phyloP scores from a whole-genome alignment of 1,139 yeast genomes.

The Candida glucosophila region DNA sequence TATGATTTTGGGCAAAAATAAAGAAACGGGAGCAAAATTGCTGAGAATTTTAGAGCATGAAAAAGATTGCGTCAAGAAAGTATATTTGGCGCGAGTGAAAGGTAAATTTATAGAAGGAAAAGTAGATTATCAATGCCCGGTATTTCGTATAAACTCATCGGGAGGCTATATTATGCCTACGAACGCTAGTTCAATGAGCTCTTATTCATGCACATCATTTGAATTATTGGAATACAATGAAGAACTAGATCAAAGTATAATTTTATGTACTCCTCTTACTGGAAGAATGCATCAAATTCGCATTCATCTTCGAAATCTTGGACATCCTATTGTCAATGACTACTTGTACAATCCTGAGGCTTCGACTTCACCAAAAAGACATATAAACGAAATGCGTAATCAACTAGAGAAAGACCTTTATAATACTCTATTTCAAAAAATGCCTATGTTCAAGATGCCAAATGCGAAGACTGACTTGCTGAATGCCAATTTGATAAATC shows the following conservation, averaged over 20 bases:
- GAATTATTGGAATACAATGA: constrained; percentile 15
- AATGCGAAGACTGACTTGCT: constrained; percentile 10
- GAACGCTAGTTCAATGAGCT: constrained; percentile 17
- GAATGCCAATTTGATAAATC: constrained; percentile 10
- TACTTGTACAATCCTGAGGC: constrained; percentile 37
- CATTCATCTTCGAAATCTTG: constrained; percentile 58
- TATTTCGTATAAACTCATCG: constrained; percentile 25
- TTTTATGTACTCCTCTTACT: constrained; percentile 57
- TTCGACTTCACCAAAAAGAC: constrained; percentile 6
- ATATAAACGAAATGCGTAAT: constrained; percentile 13
- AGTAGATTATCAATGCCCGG: constrained; percentile 22
- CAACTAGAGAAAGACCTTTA: constrained; percentile 23
- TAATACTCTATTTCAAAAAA: constrained; percentile 10
- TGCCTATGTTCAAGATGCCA: constrained; percentile 9
- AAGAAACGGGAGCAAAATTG: constrained; percentile 32
- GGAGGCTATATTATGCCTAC: constrained; percentile 30
- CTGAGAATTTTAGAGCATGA: constrained; percentile 32
- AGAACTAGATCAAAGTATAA: constrained; percentile 40
- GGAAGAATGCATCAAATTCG: constrained; percentile 79
- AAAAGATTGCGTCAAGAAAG: constrained; percentile 30
- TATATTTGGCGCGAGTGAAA: constrained; percentile 54
- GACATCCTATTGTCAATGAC: constrained; percentile 66
- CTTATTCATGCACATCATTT: constrained; percentile 29
- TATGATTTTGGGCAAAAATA: constrained; percentile 47
- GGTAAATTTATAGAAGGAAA: constrained; percentile 45